These are phyloP conservation scores for Penicillium sp. DNA, from an alignment of 2,329 filamentous ascomycete species.

Conservation along the genomic window DNA sequence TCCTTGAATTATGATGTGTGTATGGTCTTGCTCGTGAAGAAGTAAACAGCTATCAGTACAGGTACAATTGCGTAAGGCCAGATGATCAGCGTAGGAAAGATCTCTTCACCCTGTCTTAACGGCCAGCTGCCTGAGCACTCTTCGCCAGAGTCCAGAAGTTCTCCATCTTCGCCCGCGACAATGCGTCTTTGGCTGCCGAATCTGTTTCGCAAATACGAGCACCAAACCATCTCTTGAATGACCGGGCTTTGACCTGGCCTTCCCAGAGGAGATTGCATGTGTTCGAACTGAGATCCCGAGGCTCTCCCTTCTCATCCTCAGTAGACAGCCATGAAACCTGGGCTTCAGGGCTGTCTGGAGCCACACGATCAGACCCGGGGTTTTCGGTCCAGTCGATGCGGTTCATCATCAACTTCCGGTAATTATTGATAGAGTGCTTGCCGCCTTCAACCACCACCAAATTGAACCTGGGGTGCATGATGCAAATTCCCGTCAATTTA, in stretches of 20 bases:
- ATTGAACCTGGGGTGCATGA: conserved; percentile 85
- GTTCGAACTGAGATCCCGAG: conserved; percentile 80
- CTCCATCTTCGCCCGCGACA: conserved; percentile 82
- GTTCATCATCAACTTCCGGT: conserved; percentile 88
- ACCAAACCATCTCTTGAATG: conserved; percentile 82
- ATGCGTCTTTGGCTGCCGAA: conserved; percentile 74
- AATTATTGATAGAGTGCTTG: conserved; percentile 73
- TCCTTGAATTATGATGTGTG: not conserved
- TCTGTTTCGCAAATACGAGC: conserved; percentile 87
- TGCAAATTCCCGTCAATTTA: conserved; percentile 79
- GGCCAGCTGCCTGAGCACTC: conserved; percentile 48
- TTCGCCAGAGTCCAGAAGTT: conserved; percentile 93
- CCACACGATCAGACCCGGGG: conserved; percentile 58
- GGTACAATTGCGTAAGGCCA: conserved; percentile 3
- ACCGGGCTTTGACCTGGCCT: conserved; percentile 74
- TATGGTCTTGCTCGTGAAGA: conserved; percentile 5
- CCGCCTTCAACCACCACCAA: conserved; percentile 91
- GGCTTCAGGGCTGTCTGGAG: conserved; percentile 58
- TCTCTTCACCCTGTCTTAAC: conserved; percentile 12
- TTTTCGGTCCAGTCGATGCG: conserved; percentile 96
- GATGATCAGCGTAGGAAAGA: not conserved
- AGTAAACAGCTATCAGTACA: conserved; percentile 5
- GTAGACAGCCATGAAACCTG: conserved; percentile 71
- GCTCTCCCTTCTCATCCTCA: conserved; percentile 69
- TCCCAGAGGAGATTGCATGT: conserved; percentile 84